A percentile compares a stretch with the other conserved stretches of the same genome.
phyloP scores from a whole-genome alignment of 495 filamentous ascomycete genomes.

The Cenococcum geophilum region DNA sequence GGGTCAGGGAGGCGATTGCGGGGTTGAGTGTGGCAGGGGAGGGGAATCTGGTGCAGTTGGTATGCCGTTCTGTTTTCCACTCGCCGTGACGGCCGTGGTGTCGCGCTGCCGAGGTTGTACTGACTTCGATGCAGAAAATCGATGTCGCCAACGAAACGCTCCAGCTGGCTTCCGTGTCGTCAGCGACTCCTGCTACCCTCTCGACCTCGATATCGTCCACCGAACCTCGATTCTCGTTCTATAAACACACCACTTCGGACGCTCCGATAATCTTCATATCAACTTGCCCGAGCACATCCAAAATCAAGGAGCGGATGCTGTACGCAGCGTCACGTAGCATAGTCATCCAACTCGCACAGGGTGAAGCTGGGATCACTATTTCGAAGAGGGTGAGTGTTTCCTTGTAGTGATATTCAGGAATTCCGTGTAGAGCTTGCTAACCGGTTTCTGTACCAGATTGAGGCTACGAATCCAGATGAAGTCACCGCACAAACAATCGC shows the following conservation, averaged over 20 bases:
- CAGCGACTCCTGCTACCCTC: slow-evolving; percentile 47
- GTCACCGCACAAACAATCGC: slow-evolving; percentile 64
- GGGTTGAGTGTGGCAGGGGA: slow-evolving; percentile 43
- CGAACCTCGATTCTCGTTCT: slow-evolving; percentile 88
- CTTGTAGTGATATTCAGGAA: too few relatives aligned
- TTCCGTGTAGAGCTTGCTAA: too few relatives aligned
- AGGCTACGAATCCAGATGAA: slow-evolving; percentile 67
- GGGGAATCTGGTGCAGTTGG: slow-evolving; percentile 70
- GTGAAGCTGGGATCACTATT: slow-evolving; percentile 63
- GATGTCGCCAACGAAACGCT: slow-evolving; percentile 75
- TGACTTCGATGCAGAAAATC: slow-evolving; percentile 49
- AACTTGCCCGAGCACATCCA: slow-evolving; percentile 73
- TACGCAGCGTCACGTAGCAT: slow-evolving; percentile 77
- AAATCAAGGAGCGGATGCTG: slow-evolving; percentile 91
- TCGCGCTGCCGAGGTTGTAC: not conserved
- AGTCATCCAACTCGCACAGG: slow-evolving; percentile 60
- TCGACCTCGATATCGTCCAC: slow-evolving; percentile 61
- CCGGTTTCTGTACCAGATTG: slow-evolving; percentile 43
- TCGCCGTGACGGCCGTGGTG: too few relatives aligned
- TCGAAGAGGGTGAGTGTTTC: slow-evolving; percentile 49
- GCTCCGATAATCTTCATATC: slow-evolving; percentile 84
- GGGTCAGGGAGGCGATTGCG: slow-evolving; percentile 44
- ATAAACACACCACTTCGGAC: slow-evolving; percentile 55
- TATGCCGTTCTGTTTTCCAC: too few relatives aligned
- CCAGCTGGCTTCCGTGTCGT: slow-evolving; percentile 55